Evolutionary conservation across 495 filamentous ascomycete species (phyloP).

Genomic region (Penicillium tannophilum): DNA sequence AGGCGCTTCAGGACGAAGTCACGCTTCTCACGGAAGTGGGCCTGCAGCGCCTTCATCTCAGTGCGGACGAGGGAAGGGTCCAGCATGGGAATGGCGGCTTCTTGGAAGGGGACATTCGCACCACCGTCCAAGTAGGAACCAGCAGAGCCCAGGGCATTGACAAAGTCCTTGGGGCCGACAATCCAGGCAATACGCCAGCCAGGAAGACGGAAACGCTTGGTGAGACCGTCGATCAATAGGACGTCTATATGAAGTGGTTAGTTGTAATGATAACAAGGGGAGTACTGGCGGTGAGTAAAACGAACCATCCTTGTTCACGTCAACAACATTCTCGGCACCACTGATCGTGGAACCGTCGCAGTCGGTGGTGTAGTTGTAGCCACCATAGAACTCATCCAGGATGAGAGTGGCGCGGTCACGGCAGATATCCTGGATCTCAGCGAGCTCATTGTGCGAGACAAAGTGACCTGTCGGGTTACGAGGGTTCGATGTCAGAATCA

Average conservation of each 20-base stretch:
- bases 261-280: constrained; percentile 20
- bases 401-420: constrained; percentile 87
- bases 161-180: constrained; percentile 92
- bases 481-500: constrained; percentile 95
- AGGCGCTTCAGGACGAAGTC: constrained; percentile 84
- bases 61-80: constrained; percentile 73
- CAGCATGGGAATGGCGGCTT: constrained; percentile 90
- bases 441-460: constrained; percentile 76
- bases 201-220: constrained; percentile 93
- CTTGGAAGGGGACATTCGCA: constrained; percentile 92
- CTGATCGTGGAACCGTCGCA: constrained; percentile 89
- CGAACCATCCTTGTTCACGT: constrained; percentile 65
- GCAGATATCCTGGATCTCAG: constrained; percentile 88
- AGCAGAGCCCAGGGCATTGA: constrained; percentile 89
- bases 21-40: constrained; percentile 84
- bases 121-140: constrained; percentile 96
- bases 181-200: constrained; percentile 98
- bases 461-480: constrained; percentile 94
- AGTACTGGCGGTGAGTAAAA: constrained; percentile 13
- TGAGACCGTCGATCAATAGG: constrained; percentile 92
- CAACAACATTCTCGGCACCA: constrained; percentile 79
- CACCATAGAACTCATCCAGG: constrained; percentile 95
- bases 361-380: constrained; percentile 89
- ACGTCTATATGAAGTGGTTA: constrained; percentile 56
- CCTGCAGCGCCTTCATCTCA: constrained; percentile 91